Evolutionary conservation across 495 filamentous ascomycete species (phyloP).

Genomic region (Hypomontagnella monticulosa): DNA sequence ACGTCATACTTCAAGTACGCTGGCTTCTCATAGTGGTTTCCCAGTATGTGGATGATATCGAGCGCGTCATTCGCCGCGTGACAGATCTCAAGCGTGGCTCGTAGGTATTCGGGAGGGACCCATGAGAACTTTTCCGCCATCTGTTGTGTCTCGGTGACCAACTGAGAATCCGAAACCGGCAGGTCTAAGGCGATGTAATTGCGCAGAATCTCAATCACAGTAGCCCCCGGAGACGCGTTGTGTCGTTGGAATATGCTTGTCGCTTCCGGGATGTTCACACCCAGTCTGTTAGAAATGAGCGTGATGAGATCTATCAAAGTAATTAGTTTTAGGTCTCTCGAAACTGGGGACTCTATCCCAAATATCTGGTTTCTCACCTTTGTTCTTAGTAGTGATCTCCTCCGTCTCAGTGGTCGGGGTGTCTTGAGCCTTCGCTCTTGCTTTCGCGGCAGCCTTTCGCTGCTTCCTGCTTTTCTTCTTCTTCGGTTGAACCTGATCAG

Average conservation of each 20-base stretch:
- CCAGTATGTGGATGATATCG: slow-evolving; percentile 36
- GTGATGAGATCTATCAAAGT: slow-evolving; percentile 31
- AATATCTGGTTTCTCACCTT: slow-evolving; percentile 15
- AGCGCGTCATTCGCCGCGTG: slow-evolving; percentile 15
- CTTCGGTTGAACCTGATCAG: slow-evolving; percentile 54
- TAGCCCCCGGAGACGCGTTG: slow-evolving; percentile 35
- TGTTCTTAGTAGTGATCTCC: slow-evolving; percentile 23
- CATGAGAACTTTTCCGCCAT: slow-evolving; percentile 24
- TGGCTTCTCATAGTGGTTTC: slow-evolving; percentile 41
- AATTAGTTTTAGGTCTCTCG: slow-evolving; percentile 6
- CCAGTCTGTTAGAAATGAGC: slow-evolving; percentile 40
- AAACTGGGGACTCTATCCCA: background rate
- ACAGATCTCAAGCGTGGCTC: slow-evolving; percentile 30
- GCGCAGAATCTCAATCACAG: slow-evolving; percentile 38
- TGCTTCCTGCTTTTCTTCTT: slow-evolving; percentile 49
- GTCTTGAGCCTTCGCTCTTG: no score
- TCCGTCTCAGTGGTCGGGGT: slow-evolving; percentile 3
- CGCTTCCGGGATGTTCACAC: slow-evolving; percentile 32
- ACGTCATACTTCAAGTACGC: slow-evolving; percentile 40
- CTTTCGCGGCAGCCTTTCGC: slow-evolving; percentile 32
- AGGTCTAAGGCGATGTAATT: slow-evolving; percentile 35
- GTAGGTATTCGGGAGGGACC: slow-evolving; percentile 36
- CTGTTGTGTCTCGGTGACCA: slow-evolving; percentile 8
- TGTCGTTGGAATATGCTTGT: slow-evolving; percentile 36
- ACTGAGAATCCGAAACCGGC: background rate